Conservation (phyloP, 768 basidiomycete species). For the Boletus sp. region DNA sequence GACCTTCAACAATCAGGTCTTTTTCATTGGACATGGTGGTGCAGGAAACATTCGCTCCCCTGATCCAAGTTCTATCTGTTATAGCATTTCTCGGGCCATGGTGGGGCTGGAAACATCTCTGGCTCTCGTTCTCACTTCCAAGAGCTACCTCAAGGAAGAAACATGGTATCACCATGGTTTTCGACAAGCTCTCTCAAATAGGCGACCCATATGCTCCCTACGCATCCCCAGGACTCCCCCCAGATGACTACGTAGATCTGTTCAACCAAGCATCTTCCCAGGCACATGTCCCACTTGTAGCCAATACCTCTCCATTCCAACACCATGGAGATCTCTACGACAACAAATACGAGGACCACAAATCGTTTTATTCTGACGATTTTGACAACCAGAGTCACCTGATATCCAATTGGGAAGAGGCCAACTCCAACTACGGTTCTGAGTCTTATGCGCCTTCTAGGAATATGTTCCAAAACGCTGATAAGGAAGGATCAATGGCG, state of each 20-base stretch:
- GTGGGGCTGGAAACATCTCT: slow-evolving; percentile 61
- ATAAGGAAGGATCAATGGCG: slow-evolving; percentile 67
- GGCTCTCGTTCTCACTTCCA: slow-evolving; percentile 48
- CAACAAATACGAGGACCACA: slow-evolving; percentile 75
- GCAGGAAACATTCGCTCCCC: slow-evolving; percentile 82
- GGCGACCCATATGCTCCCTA: slow-evolving; percentile 81
- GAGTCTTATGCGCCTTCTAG: slow-evolving; percentile 92
- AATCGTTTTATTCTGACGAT: slow-evolving; percentile 71
- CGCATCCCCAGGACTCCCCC: too few species aligned
- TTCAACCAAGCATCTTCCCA: slow-evolving; percentile 52
- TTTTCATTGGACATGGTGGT: slow-evolving; percentile 74
- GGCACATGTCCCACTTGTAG: slow-evolving; percentile 78
- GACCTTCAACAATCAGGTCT: slow-evolving; percentile 12
- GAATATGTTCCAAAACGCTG: too few species aligned
- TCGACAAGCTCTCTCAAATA: slow-evolving; percentile 32
- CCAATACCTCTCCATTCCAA: slow-evolving; percentile 79
- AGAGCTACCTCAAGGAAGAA: slow-evolving; percentile 32
- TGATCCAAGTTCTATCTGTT: background rate
- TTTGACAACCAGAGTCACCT: slow-evolving; percentile 76
- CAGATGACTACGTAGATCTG: slow-evolving; percentile 48
- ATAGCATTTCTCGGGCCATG: slow-evolving; percentile 60
- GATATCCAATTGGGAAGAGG: slow-evolving; percentile 75
- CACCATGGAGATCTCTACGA: slow-evolving; percentile 70
- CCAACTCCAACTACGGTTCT: slow-evolving; percentile 78
- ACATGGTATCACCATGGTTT: slow-evolving; percentile 28